phyloP scores from a whole-genome alignment of 2,329 filamentous ascomycete species.

The Plenodomus lindquistii region DNA sequence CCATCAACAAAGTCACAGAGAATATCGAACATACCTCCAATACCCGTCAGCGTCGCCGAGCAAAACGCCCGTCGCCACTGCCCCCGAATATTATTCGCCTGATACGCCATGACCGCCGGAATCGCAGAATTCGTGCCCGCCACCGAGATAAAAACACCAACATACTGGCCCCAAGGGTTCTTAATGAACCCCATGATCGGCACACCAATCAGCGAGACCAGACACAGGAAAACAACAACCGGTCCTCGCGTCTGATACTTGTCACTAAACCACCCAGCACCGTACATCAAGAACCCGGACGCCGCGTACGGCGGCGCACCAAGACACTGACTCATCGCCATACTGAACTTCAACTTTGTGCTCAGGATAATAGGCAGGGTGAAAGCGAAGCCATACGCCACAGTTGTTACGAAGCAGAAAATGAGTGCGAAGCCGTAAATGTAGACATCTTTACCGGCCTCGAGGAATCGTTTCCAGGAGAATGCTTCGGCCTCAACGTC shows the following conservation, averaged over 20 bases:
- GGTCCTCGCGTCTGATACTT: conserved; percentile 29
- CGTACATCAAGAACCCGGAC: conserved; percentile 31
- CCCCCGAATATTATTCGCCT: conserved; percentile 27
- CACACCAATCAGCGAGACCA: conserved; percentile 27
- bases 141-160: conserved; percentile 28
- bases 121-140: conserved; percentile 24
- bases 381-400: conserved; percentile 28
- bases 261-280: conserved; percentile 26
- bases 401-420: conserved; percentile 24
- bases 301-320: conserved; percentile 30
- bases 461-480: conserved; percentile 25
- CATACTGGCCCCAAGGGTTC: conserved; percentile 27
- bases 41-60: conserved; percentile 22
- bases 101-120: conserved; percentile 27
- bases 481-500: conserved; percentile 22
- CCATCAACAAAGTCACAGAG: no score
- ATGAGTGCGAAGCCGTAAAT: conserved; percentile 28
- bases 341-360: conserved; percentile 27
- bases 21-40: conserved; percentile 8
- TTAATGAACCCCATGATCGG: conserved; percentile 31
- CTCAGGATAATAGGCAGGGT: conserved; percentile 28
- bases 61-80: conserved; percentile 29
- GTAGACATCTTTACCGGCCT: conserved; percentile 28
- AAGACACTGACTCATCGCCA: conserved; percentile 29
- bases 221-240: conserved; percentile 22